Evolutionary conservation across 805 yeast species (phyloP), one percentile per base, ranked within the genome.

Genomic region (Ascoidea rubescens): DNA sequence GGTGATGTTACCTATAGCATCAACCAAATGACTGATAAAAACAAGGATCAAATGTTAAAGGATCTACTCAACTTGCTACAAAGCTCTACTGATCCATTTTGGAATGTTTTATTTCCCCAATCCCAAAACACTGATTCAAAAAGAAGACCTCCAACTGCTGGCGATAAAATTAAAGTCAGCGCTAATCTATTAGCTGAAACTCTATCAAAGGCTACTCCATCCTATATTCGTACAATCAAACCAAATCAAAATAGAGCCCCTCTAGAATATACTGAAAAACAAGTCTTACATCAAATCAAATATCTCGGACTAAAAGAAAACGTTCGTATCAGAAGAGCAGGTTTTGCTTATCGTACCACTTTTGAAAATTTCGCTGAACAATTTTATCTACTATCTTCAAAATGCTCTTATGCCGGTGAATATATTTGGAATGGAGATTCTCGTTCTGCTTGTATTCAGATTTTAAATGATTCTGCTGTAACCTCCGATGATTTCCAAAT

Each of bases 1-100:
- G 99, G 99, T 64, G 99, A 93, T 70, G 99, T 93, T 49, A 85
- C 89, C 10, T 93, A 93, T 64, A 96, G 90, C 56, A 82, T 90
- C 51, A 71, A 74, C 33, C 84, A 86, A 5, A 89, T 93, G 87
- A 93, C 99, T 2, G 98, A 93, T 67, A 93, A 93, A 68, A 93
- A 93, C 67, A 93, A 93, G 68, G 99, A 93, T 66, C 91, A 87
- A 60, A 74, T 93, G 76, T 80, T 87, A 67, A 84, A 87, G 64
- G 97, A 90, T 68, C 71, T 93, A 61, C 74, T 89, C 54, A 93
- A 90, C 58, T 69, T 93, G 62, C 71, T 93, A 50, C 73, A 80
- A 2, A 78, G 90, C 2, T 82, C 96, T 0, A 67, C 73, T 50
- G 87, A 88, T 63, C 63, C 67, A 14, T 93, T 88, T 62, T 60